Evolutionary conservation across 768 basidiomycete species (phyloP), one percentile per base, ranked within the genome.

Genomic region (Panus rudis): DNA sequence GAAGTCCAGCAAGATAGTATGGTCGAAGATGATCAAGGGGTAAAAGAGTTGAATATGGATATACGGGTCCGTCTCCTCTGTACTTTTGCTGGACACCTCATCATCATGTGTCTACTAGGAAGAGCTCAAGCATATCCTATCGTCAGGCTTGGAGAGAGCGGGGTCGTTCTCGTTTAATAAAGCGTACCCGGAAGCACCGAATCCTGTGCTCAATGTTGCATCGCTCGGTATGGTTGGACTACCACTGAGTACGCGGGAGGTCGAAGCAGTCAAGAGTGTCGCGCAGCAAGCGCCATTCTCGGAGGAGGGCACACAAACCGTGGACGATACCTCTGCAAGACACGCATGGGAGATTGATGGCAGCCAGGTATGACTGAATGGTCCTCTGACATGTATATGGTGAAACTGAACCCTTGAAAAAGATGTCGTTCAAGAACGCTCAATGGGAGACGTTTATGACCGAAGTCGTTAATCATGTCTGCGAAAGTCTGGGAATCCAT

Each of bases 311-410:
- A 62, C 66, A 24, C 53, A 61, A 8, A 73, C 69, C 0, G 47
- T 72, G 10, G 61, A 73, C 1, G 65, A 75, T 45, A 71, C 59
- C 31, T 50, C 58, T 2, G 70, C 74, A 6, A 55, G 72, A 11
- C 67, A 75, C 58, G 73, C 71, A 3, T 76, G 71, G 72, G 72
- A 76, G 49, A 68, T 76, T 31, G 68, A 71, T 39, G 64, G 69
- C 0, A 49, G 45, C 1, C 51, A 58, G 37, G 59, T 57, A 21
- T 4, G 37, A 49, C 13, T 34, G 1, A 24, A n/a, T 20, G 19
- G 7, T 19, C n/a, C n/a, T n/a, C n/a, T n/a, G n/a, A n/a, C n/a
- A n/a, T n/a, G n/a, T n/a, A n/a, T n/a, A n/a, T n/a, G n/a, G n/a
- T n/a, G n/a, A n/a, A n/a, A n/a, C n/a, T n/a, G n/a, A n/a, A n/a